These are phyloP conservation scores for Chenopodium berlandieri DNA, from an alignment of 148 eudicot species.

Conservation along the genomic window DNA sequence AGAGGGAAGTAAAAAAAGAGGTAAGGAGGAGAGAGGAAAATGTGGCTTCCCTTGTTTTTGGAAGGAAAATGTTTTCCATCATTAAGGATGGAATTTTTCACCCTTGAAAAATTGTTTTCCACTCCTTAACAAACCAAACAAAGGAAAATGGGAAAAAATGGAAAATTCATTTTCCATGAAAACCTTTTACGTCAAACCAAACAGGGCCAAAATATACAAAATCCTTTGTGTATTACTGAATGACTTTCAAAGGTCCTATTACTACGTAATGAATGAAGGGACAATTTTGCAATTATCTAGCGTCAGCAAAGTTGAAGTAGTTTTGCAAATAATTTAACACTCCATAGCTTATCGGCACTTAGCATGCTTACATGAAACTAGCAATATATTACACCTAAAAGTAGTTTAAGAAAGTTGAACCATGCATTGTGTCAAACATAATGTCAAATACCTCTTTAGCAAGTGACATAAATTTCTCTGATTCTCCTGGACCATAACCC, in stretches of 20 bases:
- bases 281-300: background rate
- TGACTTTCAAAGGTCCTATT: background rate
- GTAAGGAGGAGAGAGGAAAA: too few species aligned
- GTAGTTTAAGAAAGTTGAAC: background rate
- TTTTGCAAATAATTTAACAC: background rate
- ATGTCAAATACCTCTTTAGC: slow-evolving; percentile 78
- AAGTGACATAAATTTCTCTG: slow-evolving; percentile 63
- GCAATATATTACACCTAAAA: background rate
- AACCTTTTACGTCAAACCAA: too few species aligned
- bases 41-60: too few species aligned
- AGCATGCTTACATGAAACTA: background rate
- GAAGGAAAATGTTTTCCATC: too few species aligned
- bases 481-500: slow-evolving; percentile 75
- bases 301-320: background rate
- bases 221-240: background rate
- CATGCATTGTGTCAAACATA: background rate
- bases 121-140: too few species aligned
- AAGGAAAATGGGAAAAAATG: too few species aligned
- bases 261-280: background rate
- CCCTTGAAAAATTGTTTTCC: too few species aligned
- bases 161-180: too few species aligned
- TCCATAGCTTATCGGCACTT: background rate
- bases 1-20: too few species aligned
- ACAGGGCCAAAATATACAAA: too few species aligned
- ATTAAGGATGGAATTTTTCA: too few species aligned